A percentile compares a stretch with the other conserved stretches of the same genome.
Conservation (phyloP, 805 yeast species). For the Komagataella mondaviorum region DNA sequence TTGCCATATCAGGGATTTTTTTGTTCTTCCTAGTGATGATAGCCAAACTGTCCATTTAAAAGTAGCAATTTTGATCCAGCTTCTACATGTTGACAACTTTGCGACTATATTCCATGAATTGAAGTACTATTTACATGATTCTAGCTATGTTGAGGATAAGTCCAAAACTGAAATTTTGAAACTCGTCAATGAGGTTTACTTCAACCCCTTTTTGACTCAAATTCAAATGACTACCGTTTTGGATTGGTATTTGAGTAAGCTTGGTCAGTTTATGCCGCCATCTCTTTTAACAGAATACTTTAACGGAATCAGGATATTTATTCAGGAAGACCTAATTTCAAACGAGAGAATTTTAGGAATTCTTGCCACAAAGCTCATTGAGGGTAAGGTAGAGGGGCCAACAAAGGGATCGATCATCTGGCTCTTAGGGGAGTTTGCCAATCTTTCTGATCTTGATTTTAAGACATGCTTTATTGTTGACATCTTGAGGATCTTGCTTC, state of each 20-base stretch:
- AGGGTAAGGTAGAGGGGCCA: conserved; percentile 7
- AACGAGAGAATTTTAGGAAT: conserved; percentile 43
- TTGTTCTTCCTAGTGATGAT: conserved; percentile 43
- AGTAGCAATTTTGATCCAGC: conserved; percentile 42
- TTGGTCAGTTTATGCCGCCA: conserved; percentile 14
- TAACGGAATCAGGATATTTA: conserved; percentile 56
- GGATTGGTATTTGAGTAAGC: conserved; percentile 49
- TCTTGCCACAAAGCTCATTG: conserved; percentile 19
- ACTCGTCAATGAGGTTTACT: conserved; percentile 26
- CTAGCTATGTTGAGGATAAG: not conserved
- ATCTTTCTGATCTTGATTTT: conserved; percentile 8
- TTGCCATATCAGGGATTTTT: conserved; percentile 31
- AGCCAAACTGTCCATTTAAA: conserved; percentile 29
- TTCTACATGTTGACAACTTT: conserved; percentile 42
- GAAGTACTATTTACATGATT: conserved; percentile 30
- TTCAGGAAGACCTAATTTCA: conserved; percentile 45
- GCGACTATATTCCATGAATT: conserved; percentile 44
- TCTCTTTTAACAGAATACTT: conserved; percentile 47
- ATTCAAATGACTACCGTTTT: conserved; percentile 42
- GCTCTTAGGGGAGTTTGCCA: conserved; percentile 77
- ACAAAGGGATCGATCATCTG: conserved; percentile 82
- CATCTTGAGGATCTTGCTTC: conserved; percentile 45
- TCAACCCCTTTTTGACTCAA: conserved; percentile 12
- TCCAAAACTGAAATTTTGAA: conserved; percentile 35
- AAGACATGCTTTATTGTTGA: conserved; percentile 48